phyloP scores from a whole-genome alignment of 2,329 filamentous ascomycete species.

The Fusarium protoensiforme region DNA sequence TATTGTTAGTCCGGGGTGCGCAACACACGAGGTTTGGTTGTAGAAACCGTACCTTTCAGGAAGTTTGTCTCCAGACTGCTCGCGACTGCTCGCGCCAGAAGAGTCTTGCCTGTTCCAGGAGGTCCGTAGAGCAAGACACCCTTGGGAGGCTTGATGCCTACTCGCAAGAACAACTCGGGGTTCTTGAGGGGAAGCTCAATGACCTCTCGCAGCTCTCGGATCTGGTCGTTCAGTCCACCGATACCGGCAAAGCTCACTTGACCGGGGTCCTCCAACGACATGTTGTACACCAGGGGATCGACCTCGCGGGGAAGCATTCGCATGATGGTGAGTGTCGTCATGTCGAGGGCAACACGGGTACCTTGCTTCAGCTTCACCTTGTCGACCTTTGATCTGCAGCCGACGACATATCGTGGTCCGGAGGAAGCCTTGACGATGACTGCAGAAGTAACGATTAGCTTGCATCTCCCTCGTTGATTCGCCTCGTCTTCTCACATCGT shows the following conservation, averaged over 20 bases:
- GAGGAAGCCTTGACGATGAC: constrained; percentile 99
- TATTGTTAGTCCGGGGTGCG: constrained; percentile 30
- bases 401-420: constrained; percentile 96
- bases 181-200: constrained; percentile 99
- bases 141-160: constrained; percentile 99
- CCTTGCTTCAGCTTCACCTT: constrained; percentile 98
- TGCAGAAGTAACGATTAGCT: constrained; percentile 52
- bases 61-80: constrained; percentile 99
- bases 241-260: constrained; percentile 98
- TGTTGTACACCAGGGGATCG: constrained; percentile 98
- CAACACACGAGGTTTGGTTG: neutral
- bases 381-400: constrained; percentile 98
- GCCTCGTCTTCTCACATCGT: constrained; percentile 75
- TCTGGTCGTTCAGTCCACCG: constrained; percentile 97
- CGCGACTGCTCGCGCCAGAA: constrained; percentile 92
- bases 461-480: constrained; percentile 9
- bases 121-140: constrained; percentile 96
- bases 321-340: constrained; percentile 99
- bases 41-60: constrained; percentile 77
- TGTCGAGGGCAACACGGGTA: constrained; percentile 95
- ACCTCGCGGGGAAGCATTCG: constrained; percentile 99
- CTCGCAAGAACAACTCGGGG: constrained; percentile 94
- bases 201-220: constrained; percentile 95
- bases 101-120: constrained; percentile 95
- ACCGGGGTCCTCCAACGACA: constrained; percentile 97